A percentile compares a stretch with the other conserved stretches of the same genome.
Conservation (phyloP, 2,329 filamentous ascomycete genomes). For the Stachybotrys chlorohalonatus region DNA sequence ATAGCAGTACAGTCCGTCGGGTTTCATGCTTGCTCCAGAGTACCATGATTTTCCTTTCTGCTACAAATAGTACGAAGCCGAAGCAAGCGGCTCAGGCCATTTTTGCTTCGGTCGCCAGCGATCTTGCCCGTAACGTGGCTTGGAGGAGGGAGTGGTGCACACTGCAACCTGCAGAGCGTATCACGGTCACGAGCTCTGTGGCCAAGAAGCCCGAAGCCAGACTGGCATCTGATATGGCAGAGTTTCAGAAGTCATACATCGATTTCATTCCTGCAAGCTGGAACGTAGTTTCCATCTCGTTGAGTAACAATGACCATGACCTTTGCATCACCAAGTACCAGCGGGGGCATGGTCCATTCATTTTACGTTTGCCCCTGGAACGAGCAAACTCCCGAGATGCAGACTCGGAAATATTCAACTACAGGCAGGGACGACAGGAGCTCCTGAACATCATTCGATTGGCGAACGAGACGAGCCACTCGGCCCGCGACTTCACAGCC, state of each 20-base stretch:
- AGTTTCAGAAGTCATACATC: conserved; percentile 72
- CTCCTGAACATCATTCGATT: conserved; percentile 72
- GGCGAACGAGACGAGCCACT: conserved; percentile 78
- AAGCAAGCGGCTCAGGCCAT: conserved; percentile 40
- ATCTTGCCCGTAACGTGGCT: conserved; percentile 61
- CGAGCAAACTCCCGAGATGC: conserved; percentile 72
- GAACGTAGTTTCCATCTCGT: conserved; percentile 76
- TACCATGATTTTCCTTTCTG: conserved; percentile 56
- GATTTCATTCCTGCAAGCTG: conserved; percentile 76
- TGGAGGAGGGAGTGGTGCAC: conserved; percentile 56
- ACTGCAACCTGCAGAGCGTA: conserved; percentile 25
- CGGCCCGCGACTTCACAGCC: conserved; percentile 57
- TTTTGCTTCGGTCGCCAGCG: conserved; percentile 54
- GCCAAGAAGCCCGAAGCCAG: conserved; percentile 19
- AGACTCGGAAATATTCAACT: conserved; percentile 72
- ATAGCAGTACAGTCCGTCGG: conserved; percentile 52
- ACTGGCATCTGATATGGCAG: conserved; percentile 41
- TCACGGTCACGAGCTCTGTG: conserved; percentile 3
- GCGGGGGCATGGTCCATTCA: conserved; percentile 67
- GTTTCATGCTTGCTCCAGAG: conserved; percentile 56
- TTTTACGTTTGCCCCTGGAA: conserved; percentile 77
- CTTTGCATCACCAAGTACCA: conserved; percentile 84
- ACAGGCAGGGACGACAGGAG: conserved; percentile 69
- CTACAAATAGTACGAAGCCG: conserved; percentile 40
- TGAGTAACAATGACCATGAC: conserved; percentile 76